Conservation (phyloP, 2,329 filamentous ascomycete genomes). For the Anthostomella pinea region DNA sequence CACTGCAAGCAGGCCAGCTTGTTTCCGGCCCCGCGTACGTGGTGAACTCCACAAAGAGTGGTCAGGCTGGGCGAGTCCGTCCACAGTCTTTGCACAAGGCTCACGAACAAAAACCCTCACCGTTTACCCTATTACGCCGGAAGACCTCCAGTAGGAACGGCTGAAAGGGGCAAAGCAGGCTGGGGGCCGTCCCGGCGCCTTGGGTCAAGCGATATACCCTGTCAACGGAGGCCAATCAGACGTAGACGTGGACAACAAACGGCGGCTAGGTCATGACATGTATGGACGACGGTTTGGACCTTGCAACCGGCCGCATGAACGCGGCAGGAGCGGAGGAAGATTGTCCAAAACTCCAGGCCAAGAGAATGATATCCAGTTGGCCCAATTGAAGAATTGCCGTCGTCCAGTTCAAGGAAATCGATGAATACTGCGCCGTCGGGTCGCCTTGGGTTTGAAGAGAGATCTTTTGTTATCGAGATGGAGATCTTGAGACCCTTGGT, state of each 20-base stretch:
- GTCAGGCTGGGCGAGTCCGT: neutral
- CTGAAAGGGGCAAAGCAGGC: neutral
- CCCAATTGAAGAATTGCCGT: too few species aligned
- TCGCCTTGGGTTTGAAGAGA: too few species aligned
- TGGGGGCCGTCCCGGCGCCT: conserved; percentile 9
- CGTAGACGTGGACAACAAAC: neutral
- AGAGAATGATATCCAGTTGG: too few species aligned
- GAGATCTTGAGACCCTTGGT: too few species aligned
- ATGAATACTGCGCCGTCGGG: too few species aligned
- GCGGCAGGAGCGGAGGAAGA: too few species aligned
- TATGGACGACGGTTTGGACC: conserved; percentile 5
- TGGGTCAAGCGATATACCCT: conserved; percentile 9
- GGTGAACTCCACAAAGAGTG: conserved; percentile 1
- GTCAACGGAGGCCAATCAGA: conserved; percentile 9
- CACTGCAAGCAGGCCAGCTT: neutral
- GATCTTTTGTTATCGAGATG: too few species aligned
- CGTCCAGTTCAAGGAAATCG: too few species aligned
- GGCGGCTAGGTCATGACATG: conserved; percentile 8
- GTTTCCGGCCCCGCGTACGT: neutral
- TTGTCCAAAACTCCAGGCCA: too few species aligned
- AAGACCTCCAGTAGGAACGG: neutral
- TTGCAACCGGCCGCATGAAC: conserved; percentile 1
- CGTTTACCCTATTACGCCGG: neutral
- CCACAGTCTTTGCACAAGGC: too few species aligned
- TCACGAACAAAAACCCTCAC: neutral